Evolutionary conservation across 495 filamentous ascomycete species (phyloP), one percentile per base, ranked within the genome.

Genomic region (Neurospora tetrasperma): DNA sequence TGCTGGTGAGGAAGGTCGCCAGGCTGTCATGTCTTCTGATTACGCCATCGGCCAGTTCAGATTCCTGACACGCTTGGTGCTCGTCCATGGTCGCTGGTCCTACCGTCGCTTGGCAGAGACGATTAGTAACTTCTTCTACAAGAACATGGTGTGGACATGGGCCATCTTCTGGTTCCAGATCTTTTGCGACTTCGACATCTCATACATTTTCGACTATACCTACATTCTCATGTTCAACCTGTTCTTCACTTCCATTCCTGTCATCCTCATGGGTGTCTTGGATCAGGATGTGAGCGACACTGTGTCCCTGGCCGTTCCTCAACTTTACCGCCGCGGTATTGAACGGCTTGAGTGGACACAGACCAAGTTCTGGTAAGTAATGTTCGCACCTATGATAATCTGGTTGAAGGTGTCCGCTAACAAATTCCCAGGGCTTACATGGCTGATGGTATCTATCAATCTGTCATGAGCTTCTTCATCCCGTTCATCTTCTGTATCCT

Each of bases 61-160:
- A 38, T 99, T 94, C 83, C 85, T 99, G 46, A 91, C 94, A 77
- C 89, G 96, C 71, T 87, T 99, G 68, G 88, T 98, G 70, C 88
- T 99, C 66, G 94, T 99, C 41, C 96, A 99, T 80, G 96, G 96
- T 46, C 89, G 96, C 74, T 99, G 96, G 93, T 96, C 93, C 43
- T 99, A 99, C 82, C 87, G 95, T 41, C 90, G 96, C 75, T 83
- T 98, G 80, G 94, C 89, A 69, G 96, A 99, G 86, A 92, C 92
- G 39, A 97, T 95, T 75, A 93, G 94, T 78, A 99, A 99, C 80
- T 99, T 99, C 88, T 99, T 99, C 85, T 99, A 99, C 88, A 99
- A 99, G 92, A 98, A 98, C 83, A 90, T 99, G 83, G 91, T 98
- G 69, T 99, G 96, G 96, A 97, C 94, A 18, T 93, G 98, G 77